Percentiles rank a stretch among this genome's conserved stretches.
Evolutionary conservation across 1,139 yeast species (phyloP).

Genomic region (Scheffersomyces insectosa): DNA sequence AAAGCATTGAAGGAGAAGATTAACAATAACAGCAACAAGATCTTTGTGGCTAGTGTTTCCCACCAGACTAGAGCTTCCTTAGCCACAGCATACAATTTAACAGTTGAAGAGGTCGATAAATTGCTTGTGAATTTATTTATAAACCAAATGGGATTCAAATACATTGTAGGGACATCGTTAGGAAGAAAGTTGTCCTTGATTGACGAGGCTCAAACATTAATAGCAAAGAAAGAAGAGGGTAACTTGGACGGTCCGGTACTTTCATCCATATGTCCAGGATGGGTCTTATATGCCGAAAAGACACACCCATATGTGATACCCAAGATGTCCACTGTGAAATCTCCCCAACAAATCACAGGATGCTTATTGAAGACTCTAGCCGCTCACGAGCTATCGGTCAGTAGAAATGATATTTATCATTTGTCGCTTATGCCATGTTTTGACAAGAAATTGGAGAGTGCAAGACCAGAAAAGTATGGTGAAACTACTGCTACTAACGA

Average conservation of each 20-base stretch:
- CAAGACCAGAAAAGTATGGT: slow-evolving; percentile 65
- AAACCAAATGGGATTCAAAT: slow-evolving; percentile 63
- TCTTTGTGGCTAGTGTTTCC: slow-evolving; percentile 76
- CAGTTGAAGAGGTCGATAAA: slow-evolving; percentile 60
- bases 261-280: slow-evolving; percentile 88
- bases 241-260: slow-evolving; percentile 44
- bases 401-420: slow-evolving; percentile 60
- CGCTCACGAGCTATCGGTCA: slow-evolving; percentile 36
- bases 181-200: slow-evolving; percentile 74
- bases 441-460: slow-evolving; percentile 93
- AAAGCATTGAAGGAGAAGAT: slow-evolving; percentile 48
- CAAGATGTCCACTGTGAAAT: slow-evolving; percentile 61
- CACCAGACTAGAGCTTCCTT: slow-evolving; percentile 86
- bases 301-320: slow-evolving; percentile 86
- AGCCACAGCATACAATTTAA: slow-evolving; percentile 63
- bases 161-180: slow-evolving; percentile 80
- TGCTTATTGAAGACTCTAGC: slow-evolving; percentile 63
- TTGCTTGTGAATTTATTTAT: slow-evolving; percentile 59
- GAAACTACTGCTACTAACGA: slow-evolving; percentile 40
- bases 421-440: slow-evolving; percentile 94
- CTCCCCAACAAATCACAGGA: slow-evolving; percentile 95
- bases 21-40: slow-evolving; percentile 22
- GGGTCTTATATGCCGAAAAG: slow-evolving; percentile 94
- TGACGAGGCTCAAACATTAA: slow-evolving; percentile 56
- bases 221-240: slow-evolving; percentile 21